These are phyloP conservation scores for Datura wrightii DNA, from an alignment of 257 asterid genomes.

Conservation along the genomic window DNA sequence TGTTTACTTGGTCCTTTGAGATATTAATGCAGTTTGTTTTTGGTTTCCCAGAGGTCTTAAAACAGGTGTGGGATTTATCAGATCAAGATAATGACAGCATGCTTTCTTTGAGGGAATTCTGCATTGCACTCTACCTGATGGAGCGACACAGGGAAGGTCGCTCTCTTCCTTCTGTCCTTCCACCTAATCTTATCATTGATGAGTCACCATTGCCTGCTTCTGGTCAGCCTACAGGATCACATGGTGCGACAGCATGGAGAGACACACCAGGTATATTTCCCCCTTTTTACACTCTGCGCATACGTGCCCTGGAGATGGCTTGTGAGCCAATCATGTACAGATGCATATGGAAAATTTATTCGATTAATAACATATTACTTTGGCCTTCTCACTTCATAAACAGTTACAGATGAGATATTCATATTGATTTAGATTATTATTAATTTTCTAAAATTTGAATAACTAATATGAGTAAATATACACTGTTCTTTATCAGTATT, in stretches of 20 bases:
- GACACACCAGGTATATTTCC: conserved; percentile 64
- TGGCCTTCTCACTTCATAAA: not conserved
- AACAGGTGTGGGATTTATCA: conserved; percentile 97
- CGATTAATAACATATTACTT: not conserved
- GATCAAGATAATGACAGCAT: conserved; percentile 97
- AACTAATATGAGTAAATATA: not conserved
- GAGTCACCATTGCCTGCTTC: conserved; percentile 59
- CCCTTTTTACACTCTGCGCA: conserved; percentile 18
- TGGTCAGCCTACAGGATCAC: conserved; percentile 55
- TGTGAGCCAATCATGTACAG: not conserved
- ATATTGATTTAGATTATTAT: not conserved
- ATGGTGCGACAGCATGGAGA: conserved; percentile 67
- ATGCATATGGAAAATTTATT: conserved; percentile 8
- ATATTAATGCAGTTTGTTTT: conserved; percentile 32
- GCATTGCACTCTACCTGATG: conserved; percentile 94
- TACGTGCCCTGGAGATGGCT: conserved; percentile 16
- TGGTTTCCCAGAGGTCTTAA: conserved; percentile 78
- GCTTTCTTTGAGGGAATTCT: conserved; percentile 93
- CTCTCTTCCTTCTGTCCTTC: conserved; percentile 76
- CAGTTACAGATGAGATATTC: not conserved
- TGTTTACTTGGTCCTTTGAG: not conserved
- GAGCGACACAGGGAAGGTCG: conserved; percentile 93
- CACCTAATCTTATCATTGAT: conserved; percentile 68
- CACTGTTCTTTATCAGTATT: not conserved
- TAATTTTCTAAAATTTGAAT: not conserved